These are phyloP conservation scores for Candida glaebosa DNA, from an alignment of 805 yeast genomes.

Conservation along the genomic window DNA sequence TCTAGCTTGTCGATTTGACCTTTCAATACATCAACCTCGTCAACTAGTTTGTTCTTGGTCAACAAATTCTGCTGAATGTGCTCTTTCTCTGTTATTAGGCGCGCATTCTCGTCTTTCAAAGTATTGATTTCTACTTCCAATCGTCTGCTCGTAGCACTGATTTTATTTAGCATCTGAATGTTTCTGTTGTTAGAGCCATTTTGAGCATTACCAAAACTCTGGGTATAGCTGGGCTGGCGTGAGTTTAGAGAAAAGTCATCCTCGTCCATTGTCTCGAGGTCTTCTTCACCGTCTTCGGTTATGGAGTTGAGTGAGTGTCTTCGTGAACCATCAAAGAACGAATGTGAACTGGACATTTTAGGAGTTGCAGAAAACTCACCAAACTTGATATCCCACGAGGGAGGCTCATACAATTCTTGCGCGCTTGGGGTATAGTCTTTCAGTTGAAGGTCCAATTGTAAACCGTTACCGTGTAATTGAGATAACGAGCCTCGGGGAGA, in stretches of 20 bases:
- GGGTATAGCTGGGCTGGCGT: constrained; percentile 3
- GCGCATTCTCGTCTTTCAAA: constrained; percentile 57
- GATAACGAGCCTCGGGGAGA: constrained; percentile 4
- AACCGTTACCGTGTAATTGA: constrained; percentile 1
- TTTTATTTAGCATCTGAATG: constrained; percentile 67
- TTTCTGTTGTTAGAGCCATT: constrained; percentile 18
- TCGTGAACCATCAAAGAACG: constrained; percentile 5
- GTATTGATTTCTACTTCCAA: constrained; percentile 75
- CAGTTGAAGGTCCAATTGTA: not conserved
- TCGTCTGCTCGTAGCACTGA: constrained; percentile 73
- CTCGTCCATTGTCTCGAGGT: not conserved
- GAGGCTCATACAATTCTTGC: not conserved
- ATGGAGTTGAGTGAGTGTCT: not conserved
- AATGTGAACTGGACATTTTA: constrained; percentile 6
- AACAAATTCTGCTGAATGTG: constrained; percentile 67
- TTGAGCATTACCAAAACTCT: constrained; percentile 9
- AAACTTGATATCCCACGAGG: constrained; percentile 28
- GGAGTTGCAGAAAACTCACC: constrained; percentile 53
- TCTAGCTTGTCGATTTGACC: constrained; percentile 22
- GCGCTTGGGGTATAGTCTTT: not conserved
- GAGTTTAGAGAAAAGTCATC: not conserved
- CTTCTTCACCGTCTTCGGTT: constrained; percentile 9
- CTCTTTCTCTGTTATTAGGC: constrained; percentile 55
- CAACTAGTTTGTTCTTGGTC: constrained; percentile 24
- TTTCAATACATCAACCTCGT: constrained; percentile 28